Conservation (phyloP, 108 stramenopile genomes). For the Nitzschia sp. region DNA sequence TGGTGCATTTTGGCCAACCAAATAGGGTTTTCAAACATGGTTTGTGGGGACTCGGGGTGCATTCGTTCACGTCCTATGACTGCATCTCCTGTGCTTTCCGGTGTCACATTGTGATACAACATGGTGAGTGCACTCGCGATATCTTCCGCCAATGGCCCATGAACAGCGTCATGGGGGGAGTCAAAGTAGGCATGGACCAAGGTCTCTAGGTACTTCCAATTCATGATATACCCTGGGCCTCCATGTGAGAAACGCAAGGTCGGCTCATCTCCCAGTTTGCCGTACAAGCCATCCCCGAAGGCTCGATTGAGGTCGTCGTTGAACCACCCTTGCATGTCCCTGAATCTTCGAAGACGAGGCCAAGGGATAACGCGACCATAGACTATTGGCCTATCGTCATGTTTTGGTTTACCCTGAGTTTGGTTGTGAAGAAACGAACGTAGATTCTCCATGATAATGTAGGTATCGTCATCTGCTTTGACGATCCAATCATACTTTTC, state of each 20-base stretch:
- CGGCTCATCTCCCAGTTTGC: not conserved
- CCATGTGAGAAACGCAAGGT: slow-evolving; percentile 17
- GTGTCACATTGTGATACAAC: slow-evolving; percentile 14
- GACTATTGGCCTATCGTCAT: not conserved
- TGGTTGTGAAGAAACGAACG: slow-evolving; percentile 14
- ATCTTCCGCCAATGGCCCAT: slow-evolving; percentile 14
- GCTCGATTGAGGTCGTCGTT: not conserved
- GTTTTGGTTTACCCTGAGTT: not conserved
- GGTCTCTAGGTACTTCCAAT: slow-evolving; percentile 1
- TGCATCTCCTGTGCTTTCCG: slow-evolving; percentile 4
- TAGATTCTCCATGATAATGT: slow-evolving; percentile 21
- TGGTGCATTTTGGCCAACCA: slow-evolving; percentile 20
- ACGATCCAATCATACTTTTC: slow-evolving; percentile 20
- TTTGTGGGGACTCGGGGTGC: slow-evolving; percentile 21
- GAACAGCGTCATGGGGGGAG: slow-evolving; percentile 2
- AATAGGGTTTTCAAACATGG: slow-evolving; percentile 16
- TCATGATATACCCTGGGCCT: slow-evolving; percentile 18
- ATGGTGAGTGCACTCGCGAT: slow-evolving; percentile 15
- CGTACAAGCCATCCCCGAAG: slow-evolving; percentile 16
- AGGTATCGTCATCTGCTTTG: slow-evolving; percentile 29
- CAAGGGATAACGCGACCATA: slow-evolving; percentile 17
- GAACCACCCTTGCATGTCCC: slow-evolving; percentile 13
- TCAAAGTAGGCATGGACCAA: slow-evolving; percentile 19
- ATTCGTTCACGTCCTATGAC: slow-evolving; percentile 11
- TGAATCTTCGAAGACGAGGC: slow-evolving; percentile 10